phyloP scores from a whole-genome alignment of 2,329 filamentous ascomycete species.

The Camptophora hylomeconis region DNA sequence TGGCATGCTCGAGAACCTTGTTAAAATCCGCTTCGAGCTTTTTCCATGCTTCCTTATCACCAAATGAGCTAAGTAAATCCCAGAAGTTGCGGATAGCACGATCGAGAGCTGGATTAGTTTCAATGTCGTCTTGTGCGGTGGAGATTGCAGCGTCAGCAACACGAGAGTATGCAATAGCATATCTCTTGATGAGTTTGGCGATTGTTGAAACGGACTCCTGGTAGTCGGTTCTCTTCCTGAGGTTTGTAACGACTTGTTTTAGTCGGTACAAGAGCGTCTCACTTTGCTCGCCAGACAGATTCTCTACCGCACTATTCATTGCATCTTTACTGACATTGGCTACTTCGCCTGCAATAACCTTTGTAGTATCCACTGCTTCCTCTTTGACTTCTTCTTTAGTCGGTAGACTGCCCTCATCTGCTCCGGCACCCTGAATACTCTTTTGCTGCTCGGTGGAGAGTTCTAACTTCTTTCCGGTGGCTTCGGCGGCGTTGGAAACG shows the following conservation, averaged over 20 bases:
- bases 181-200: constrained; percentile 61
- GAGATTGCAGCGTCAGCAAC: constrained; percentile 55
- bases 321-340: constrained; percentile 40
- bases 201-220: constrained; percentile 73
- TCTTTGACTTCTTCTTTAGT: constrained; percentile 49
- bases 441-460: constrained; percentile 49
- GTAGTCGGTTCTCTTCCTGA: constrained; percentile 69
- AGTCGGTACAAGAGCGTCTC: constrained; percentile 62
- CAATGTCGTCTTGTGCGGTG: constrained; percentile 55
- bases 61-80: constrained; percentile 67
- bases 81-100: constrained; percentile 68
- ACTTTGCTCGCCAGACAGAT: constrained; percentile 58
- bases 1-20: constrained; percentile 57
- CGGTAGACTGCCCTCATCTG: constrained; percentile 35
- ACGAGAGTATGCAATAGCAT: constrained; percentile 64
- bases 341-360: constrained; percentile 24
- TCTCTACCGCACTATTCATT: constrained; percentile 57
- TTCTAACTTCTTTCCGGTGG: constrained; percentile 60
- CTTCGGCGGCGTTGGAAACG: constrained; percentile 59
- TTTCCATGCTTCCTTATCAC: constrained; percentile 62
- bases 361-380: constrained; percentile 41
- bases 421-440: constrained; percentile 35
- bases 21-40: constrained; percentile 56
- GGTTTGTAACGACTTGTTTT: constrained; percentile 59
- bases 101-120: constrained; percentile 62